Evolutionary conservation across 805 yeast genomes (phyloP).

Genomic region (Metschnikowia dekortorum): DNA sequence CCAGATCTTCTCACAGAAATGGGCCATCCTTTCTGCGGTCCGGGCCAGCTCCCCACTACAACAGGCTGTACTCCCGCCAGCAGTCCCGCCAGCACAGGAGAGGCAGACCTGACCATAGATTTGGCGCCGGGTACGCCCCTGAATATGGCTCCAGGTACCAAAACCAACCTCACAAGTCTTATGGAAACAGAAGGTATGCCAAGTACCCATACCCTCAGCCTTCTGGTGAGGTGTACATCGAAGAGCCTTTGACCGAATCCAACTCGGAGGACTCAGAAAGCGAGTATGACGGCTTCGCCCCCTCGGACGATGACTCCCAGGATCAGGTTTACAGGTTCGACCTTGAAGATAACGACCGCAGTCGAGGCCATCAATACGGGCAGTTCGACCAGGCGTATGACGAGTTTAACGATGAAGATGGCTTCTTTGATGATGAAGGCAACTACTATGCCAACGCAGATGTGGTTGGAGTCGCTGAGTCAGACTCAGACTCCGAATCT

Average conservation of each 20-base stretch:
- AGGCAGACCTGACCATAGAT: conserved; percentile 1
- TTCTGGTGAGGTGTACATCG: conserved; percentile 32
- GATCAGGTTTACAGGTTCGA: conserved; percentile 30
- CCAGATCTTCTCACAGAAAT: conserved; percentile 10
- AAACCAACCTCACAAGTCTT: not conserved
- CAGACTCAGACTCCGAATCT: conserved; percentile 1
- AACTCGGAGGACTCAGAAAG: conserved; percentile 22
- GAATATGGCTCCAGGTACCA: not conserved
- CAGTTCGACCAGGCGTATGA: not conserved
- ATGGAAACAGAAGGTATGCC: conserved; percentile 23
- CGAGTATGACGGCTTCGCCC: conserved; percentile 19
- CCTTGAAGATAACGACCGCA: conserved; percentile 16
- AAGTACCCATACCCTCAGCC: conserved; percentile 34
- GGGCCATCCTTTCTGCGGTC: conserved; percentile 5
- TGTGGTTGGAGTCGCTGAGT: not conserved
- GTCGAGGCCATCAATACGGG: not conserved
- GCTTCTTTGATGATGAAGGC: not conserved
- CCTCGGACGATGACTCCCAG: conserved; percentile 19
- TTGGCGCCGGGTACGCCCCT: conserved; percentile 2
- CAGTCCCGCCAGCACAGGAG: conserved; percentile 3
- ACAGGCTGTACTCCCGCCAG: conserved; percentile 1
- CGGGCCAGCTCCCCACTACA: conserved; percentile 2
- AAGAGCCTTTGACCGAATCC: conserved; percentile 39
- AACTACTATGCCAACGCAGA: conserved; percentile 1
- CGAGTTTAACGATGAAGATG: not conserved